Conservation (phyloP, 2,329 filamentous ascomycete species). For the Leptoxyphium fumago region DNA sequence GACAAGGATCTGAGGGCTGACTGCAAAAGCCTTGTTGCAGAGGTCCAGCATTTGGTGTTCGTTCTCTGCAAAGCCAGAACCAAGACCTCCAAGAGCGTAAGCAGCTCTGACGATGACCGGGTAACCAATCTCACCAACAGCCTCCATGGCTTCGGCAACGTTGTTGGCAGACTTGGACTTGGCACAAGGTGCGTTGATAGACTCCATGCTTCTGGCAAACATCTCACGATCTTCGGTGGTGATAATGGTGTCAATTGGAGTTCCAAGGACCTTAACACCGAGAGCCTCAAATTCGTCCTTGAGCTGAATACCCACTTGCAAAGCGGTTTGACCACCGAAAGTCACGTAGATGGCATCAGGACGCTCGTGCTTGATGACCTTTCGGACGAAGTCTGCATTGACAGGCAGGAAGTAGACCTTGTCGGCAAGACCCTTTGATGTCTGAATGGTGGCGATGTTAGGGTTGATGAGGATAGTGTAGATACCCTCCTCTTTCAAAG, state of each 20-base stretch:
- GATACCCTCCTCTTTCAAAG: constrained; percentile 91
- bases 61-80: constrained; percentile 89
- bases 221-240: constrained; percentile 96
- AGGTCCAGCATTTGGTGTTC: constrained; percentile 69
- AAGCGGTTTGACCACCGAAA: constrained; percentile 91
- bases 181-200: constrained; percentile 92
- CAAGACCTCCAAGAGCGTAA: constrained; percentile 86
- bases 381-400: constrained; percentile 91
- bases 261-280: constrained; percentile 88
- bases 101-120: constrained; percentile 95
- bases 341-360: constrained; percentile 96
- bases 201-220: constrained; percentile 96
- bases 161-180: constrained; percentile 89
- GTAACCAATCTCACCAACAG: constrained; percentile 82
- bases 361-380: constrained; percentile 87
- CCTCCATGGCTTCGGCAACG: constrained; percentile 75
- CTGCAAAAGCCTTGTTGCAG: constrained; percentile 88
- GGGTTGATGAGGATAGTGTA: constrained; percentile 98
- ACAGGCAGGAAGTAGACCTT: constrained; percentile 98
- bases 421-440: constrained; percentile 90
- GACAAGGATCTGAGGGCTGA: constrained; percentile 88
- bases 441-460: constrained; percentile 98
- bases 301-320: constrained; percentile 92
- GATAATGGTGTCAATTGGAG: constrained; percentile 94
- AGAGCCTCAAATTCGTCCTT: constrained; percentile 92